Percentiles rank a stretch among this genome's conserved stretches.
Evolutionary conservation across 1,284 basidiomycete genomes (phyloP).

Genomic region (Mycena sp.): DNA sequence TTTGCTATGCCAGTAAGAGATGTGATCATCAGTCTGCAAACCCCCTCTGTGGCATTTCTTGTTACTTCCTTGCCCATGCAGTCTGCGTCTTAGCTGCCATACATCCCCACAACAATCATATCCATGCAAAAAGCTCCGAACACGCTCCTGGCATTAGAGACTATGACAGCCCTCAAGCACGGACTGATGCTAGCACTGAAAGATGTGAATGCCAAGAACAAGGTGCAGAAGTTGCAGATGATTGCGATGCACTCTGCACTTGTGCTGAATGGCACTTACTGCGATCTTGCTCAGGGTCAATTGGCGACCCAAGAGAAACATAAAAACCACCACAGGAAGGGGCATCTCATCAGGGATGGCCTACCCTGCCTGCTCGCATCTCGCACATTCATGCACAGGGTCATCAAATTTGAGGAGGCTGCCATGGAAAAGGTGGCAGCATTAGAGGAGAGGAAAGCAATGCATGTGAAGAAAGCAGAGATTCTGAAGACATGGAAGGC

Average conservation of each 20-base stretch:
- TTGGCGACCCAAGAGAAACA: conserved; percentile 34
- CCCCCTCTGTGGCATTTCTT: conserved; percentile 14
- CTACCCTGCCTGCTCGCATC: conserved; percentile 30
- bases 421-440: too few relatives aligned
- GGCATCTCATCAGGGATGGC: conserved; percentile 30
- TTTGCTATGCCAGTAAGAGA: too few relatives aligned
- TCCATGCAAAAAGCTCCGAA: too few relatives aligned
- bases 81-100: conserved; percentile 14
- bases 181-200: conserved; percentile 24
- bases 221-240: conserved; percentile 21
- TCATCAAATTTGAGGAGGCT: too few relatives aligned
- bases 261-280: conserved; percentile 33
- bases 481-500: too few relatives aligned
- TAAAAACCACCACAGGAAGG: conserved; percentile 28
- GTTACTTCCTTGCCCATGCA: conserved; percentile 25
- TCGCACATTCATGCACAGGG: conserved; percentile 6
- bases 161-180: conserved; percentile 27
- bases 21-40: too few relatives aligned
- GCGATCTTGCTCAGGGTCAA: conserved; percentile 23
- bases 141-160: conserved; percentile 18
- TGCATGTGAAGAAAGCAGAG: too few relatives aligned
- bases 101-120: conserved; percentile 1
- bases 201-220: conserved; percentile 12
- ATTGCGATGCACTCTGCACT: conserved; percentile 25
- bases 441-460: too few relatives aligned